Base-by-base conservation (phyloP, 345 rosid genomes). In the Triadica sebifera region DNA sequence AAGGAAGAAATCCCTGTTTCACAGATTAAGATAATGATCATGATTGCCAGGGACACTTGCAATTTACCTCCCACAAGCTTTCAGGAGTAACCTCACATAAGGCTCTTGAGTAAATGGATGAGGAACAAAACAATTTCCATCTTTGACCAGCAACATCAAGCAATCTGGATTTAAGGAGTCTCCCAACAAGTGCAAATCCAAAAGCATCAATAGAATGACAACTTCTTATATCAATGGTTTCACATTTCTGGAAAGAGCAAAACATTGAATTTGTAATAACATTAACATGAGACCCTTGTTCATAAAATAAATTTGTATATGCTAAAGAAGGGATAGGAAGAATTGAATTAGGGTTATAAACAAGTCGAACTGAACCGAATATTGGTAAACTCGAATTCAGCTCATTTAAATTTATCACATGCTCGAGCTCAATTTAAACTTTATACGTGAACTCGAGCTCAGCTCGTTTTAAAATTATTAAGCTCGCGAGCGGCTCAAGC, bases 11-110 rank as follows among this genome's bases (percentile, higher is more conserved):
- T 53, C 56, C 15, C 37, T 7, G 29, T 72, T 67, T 47, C 38
- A 67, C 41, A 62, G 38, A 75, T 9, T 34, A 22, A 37, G 25
- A 69, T 34, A 0, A 25, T 66, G 17, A 66, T 57, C 25, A 17
- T 29, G 12, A 43, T 1, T 50, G 45, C 41, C 50, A 76, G 15
- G 38, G 72, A 57, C 19, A 55, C 13, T 58, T 58, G 29, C 70
- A 72, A 67, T 58, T 56, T 89, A 92, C 98, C 98, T 92, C 93
- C 99, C 98, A 94, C 84, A 94, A 85, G 46, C 86, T 89, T 83
- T 91, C 88, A 67, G 93, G 88, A 37, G 96, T 91, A 78, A 87
- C 79, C 47, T 86, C 86, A 49, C 61, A 67, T 43, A 71, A 82
- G 49, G 50, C 70, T 64, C 81, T 88, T 25, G 86, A 83, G 79